These are phyloP conservation scores for Penicillium brasilianum DNA, from an alignment of 2,329 filamentous ascomycete species.

Conservation along the genomic window DNA sequence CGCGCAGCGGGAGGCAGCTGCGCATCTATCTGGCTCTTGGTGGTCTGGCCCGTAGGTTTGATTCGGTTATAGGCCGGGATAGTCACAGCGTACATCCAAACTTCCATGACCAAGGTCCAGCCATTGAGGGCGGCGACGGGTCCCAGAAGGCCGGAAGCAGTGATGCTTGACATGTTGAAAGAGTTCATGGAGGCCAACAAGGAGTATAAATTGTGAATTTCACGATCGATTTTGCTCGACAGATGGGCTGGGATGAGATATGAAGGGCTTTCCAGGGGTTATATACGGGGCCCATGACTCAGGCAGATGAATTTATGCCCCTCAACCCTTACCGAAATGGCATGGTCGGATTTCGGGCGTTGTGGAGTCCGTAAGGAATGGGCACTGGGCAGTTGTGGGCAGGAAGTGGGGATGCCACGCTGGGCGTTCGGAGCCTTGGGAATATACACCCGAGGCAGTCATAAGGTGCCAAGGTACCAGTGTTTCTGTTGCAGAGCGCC, in stretches of 20 bases:
- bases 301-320: not conserved
- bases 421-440: not conserved
- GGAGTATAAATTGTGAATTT: not conserved
- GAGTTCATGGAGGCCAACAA: not conserved
- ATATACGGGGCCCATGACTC: not conserved
- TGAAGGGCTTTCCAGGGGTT: not conserved
- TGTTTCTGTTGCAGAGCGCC: not conserved
- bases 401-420: conserved; percentile 2
- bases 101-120: conserved; percentile 51
- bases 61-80: conserved; percentile 42
- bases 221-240: not conserved
- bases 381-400: not conserved
- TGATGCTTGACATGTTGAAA: conserved; percentile 1
- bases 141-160: conserved; percentile 31
- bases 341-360: not conserved
- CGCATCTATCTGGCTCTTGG: conserved; percentile 33
- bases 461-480: not conserved
- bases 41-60: conserved; percentile 23
- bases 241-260: not conserved
- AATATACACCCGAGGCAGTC: not conserved
- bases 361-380: not conserved
- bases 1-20: conserved; percentile 35
- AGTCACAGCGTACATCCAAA: conserved; percentile 48
- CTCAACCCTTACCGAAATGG: not conserved
- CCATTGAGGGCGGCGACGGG: conserved; percentile 42